Conservation (phyloP, 2,329 filamentous ascomycete genomes). For the Neoarthrinium moseri region DNA sequence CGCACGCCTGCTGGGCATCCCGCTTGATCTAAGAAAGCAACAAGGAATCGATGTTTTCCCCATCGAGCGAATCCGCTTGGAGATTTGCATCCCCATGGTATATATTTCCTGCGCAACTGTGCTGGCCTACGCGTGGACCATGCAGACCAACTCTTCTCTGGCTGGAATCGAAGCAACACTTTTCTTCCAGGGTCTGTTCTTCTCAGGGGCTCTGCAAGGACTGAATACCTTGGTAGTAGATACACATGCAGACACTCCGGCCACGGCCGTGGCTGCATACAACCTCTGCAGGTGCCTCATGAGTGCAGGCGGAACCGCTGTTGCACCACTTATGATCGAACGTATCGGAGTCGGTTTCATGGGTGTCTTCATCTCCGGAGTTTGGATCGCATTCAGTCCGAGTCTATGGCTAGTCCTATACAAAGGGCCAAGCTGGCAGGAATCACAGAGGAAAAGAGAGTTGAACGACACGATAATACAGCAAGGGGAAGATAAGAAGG, state of each 20-base stretch:
- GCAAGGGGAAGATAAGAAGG: background rate
- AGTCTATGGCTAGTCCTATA: constrained; percentile 24
- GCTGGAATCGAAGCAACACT: constrained; percentile 1
- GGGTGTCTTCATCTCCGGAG: constrained; percentile 18
- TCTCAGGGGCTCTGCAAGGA: constrained; percentile 13
- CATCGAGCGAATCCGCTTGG: constrained; percentile 5
- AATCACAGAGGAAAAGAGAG: constrained; percentile 9
- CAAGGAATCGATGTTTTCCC: constrained; percentile 15
- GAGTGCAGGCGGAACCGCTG: constrained; percentile 22
- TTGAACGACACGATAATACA: background rate
- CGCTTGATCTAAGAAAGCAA: constrained; percentile 13
- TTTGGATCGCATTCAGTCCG: constrained; percentile 20
- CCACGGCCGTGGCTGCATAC: constrained; percentile 16
- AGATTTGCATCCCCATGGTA: constrained; percentile 14
- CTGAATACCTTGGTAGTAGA: constrained; percentile 15
- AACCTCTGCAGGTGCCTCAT: constrained; percentile 19
- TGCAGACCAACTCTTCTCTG: constrained; percentile 18
- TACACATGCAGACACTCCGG: constrained; percentile 13
- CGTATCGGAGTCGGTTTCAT: constrained; percentile 22
- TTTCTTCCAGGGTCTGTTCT: constrained; percentile 22
- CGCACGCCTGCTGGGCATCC: constrained; percentile 13
- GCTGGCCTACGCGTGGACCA: constrained; percentile 23
- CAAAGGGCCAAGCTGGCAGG: constrained; percentile 21
- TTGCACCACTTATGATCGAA: constrained; percentile 22
- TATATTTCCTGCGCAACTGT: constrained; percentile 14